Base-by-base conservation (phyloP, 1,139 yeast genomes). In the Candida sanyaensis region DNA sequence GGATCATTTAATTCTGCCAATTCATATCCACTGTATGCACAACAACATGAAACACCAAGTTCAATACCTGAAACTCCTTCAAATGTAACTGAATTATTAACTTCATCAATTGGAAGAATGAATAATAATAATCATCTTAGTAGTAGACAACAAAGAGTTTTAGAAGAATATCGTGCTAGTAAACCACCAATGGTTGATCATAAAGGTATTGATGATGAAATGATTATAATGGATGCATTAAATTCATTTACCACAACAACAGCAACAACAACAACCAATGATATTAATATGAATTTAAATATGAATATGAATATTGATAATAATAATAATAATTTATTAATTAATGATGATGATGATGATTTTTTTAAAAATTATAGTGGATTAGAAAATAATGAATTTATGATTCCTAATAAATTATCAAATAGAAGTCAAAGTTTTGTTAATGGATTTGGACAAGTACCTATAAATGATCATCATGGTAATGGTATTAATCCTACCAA, bases 1-100 rank as follows among this genome's bases (percentile, higher is more conserved):
- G 67, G 67, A 2, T 56, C 60, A 2, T 51, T 59, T 10, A 55
- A 62, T 5, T 63, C 66, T 7, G 58, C 56, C 32, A 58, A 55
- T 17, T 59, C 67, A 44, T 53, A 55, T 30, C 41, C 44, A 31
- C 27, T 39, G 37, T 48, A 46, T 34, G 30, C 33, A 24, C 46
- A 39, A 12, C 46, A 49, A 38, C 43, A 24, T 29, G 53, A 43
- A 28, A 48, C 52, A 5, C 52, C 55, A 37, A 44, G 31, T 31
- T 50, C 52, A 9, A 47, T 55, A 4, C 58, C 58, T n/a, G 51
- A 41, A 7, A 58, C 63, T 6, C 65, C 64, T 27, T 50, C 57
- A 41, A 61, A 61, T 45, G 61, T 55, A 21, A 44, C 50, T 29
- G 66, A 61, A 46, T 54, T 58, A 24, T 53, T 63, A 33, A 63